phyloP scores from a whole-genome alignment of 257 asterid species.

The Solanum clarkiae region DNA sequence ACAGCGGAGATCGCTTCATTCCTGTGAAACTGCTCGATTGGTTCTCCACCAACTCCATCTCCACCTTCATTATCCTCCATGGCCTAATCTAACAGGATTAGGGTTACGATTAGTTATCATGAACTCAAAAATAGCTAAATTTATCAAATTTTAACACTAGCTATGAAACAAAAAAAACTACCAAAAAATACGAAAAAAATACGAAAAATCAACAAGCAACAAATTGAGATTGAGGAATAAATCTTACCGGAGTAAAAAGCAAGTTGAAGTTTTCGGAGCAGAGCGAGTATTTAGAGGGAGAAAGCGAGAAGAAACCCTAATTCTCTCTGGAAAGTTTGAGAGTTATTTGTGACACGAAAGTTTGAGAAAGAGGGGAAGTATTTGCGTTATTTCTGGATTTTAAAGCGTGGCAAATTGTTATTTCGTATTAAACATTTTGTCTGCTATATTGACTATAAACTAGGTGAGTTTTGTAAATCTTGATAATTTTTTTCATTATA shows the following conservation, averaged over 20 bases:
- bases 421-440: background rate
- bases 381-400: background rate
- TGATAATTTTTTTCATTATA: no score
- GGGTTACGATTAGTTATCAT: background rate
- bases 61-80: constrained; percentile 13
- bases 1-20: constrained; percentile 84
- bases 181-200: background rate
- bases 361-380: background rate
- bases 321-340: background rate
- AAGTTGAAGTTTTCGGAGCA: background rate
- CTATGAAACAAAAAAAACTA: background rate
- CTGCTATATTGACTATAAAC: background rate
- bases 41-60: constrained; percentile 38
- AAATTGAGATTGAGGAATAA: background rate
- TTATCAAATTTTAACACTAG: background rate
- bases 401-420: background rate
- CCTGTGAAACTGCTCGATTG: constrained; percentile 50
- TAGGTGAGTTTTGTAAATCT: background rate
- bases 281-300: background rate
- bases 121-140: background rate
- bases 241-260: background rate
- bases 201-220: background rate
- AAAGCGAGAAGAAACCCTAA: background rate
- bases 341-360: background rate
- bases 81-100: background rate